A percentile compares a stretch with the other conserved stretches of the same genome.
phyloP scores from a whole-genome alignment of 306 rosid genomes.

The Prunus davidiana region DNA sequence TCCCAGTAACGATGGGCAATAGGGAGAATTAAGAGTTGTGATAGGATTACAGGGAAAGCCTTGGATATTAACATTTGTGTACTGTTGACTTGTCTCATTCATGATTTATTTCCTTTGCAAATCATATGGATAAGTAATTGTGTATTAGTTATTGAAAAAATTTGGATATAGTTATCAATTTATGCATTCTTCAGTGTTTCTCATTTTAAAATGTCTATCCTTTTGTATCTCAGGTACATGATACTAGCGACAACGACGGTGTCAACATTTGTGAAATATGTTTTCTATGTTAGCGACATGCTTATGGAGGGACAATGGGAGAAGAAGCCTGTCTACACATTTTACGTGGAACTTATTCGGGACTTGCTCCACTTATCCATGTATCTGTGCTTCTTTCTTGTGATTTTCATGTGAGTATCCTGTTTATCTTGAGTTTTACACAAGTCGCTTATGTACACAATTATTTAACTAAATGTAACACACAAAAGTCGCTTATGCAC shows the following conservation, averaged over 20 bases:
- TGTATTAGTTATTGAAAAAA: too few species aligned
- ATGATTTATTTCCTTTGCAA: not conserved
- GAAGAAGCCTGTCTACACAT: constrained; percentile 90
- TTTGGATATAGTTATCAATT: constrained; percentile 15
- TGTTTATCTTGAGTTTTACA: not conserved
- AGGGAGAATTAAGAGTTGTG: not conserved
- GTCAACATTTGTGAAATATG: constrained; percentile 79
- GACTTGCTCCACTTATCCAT: constrained; percentile 96
- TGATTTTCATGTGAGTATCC: constrained; percentile 85
- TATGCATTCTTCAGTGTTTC: not conserved
- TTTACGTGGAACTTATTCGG: constrained; percentile 89
- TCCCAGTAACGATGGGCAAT: not conserved
- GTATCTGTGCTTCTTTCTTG: constrained; percentile 95
- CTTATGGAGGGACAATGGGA: constrained; percentile 99
- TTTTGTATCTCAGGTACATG: constrained; percentile 83
- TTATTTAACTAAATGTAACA: not conserved
- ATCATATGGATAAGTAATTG: not conserved
- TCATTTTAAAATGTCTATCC: constrained; percentile 13
- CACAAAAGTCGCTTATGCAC: not conserved
- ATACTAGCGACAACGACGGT: constrained; percentile 92
- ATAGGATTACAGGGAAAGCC: not conserved
- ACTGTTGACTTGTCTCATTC: not conserved
- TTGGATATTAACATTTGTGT: not conserved
- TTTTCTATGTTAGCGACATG: constrained; percentile 88
- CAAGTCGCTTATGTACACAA: not conserved